Percentiles rank a stretch among this genome's conserved stretches.
phyloP scores from a whole-genome alignment of 2,329 filamentous ascomycete species.

The Arthrobotrys iridis region DNA sequence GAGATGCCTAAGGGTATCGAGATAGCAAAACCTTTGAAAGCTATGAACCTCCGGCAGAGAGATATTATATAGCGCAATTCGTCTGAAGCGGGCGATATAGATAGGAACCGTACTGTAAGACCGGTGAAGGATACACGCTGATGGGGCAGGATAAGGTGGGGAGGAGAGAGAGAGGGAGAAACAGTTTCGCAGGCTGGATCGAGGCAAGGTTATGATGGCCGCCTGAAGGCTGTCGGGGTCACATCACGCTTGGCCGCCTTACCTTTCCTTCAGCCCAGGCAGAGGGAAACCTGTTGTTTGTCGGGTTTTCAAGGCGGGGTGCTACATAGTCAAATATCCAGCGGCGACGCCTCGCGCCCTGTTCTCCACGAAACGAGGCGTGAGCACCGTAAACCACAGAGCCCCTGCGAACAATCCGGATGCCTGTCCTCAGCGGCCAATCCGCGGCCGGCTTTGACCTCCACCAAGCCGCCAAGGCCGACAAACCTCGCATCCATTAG shows the following conservation, averaged over 20 bases:
- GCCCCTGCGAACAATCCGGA: neutral
- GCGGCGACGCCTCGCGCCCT: constrained; percentile 36
- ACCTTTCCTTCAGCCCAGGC: constrained; percentile 1
- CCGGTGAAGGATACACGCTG: no score
- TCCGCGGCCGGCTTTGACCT: constrained; percentile 6
- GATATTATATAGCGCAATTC: constrained; percentile 37
- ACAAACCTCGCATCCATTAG: constrained; percentile 49
- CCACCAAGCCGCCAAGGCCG: constrained; percentile 46
- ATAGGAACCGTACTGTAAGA: constrained; percentile 34
- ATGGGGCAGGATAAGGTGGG: neutral
- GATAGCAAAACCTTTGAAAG: constrained; percentile 43
- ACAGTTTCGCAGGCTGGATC: neutral
- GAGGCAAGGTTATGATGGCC: constrained; percentile 20
- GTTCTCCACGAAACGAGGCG: constrained; percentile 50
- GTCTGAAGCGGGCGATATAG: neutral
- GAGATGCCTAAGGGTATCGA: constrained; percentile 31
- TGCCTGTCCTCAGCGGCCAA: constrained; percentile 34
- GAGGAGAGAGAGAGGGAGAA: neutral
- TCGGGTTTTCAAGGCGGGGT: constrained; percentile 34
- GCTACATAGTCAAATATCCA: constrained; percentile 29
- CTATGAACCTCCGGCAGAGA: constrained; percentile 5
- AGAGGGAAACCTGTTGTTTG: constrained; percentile 1
- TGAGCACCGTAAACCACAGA: neutral
- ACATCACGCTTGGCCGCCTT: constrained; percentile 9
- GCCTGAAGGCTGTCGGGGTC: constrained; percentile 1